phyloP scores from a whole-genome alignment of 2,329 filamentous ascomycete species.

The Alternaria longipes region DNA sequence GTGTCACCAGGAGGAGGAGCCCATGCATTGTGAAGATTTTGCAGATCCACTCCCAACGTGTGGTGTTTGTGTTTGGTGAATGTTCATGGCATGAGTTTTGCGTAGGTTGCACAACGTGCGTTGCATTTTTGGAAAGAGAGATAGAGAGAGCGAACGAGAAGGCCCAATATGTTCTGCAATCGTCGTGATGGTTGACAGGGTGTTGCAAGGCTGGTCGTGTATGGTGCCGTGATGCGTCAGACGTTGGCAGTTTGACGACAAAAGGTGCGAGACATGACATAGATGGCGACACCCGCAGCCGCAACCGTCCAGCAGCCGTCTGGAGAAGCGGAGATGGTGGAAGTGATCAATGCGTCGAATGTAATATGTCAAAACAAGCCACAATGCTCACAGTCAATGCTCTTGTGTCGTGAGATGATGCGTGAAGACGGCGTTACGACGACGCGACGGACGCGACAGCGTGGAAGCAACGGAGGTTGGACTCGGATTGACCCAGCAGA shows the following conservation, averaged over 20 bases:
- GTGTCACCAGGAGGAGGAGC: constrained; percentile 27
- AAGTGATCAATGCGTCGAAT: constrained; percentile 14
- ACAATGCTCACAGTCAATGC: constrained; percentile 3
- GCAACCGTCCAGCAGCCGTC: constrained; percentile 1
- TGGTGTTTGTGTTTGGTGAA: not conserved
- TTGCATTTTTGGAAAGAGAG: not conserved
- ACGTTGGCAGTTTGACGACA: constrained; percentile 24
- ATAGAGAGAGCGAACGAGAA: not conserved
- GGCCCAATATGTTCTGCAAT: not conserved
- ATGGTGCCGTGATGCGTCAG: not conserved
- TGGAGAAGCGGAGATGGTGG: constrained; percentile 25
- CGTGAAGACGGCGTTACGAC: constrained; percentile 10
- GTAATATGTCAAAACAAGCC: constrained; percentile 19
- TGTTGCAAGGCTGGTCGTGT: not conserved
- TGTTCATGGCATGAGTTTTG: constrained; percentile 5
- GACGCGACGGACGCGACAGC: constrained; percentile 26
- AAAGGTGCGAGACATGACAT: constrained; percentile 31
- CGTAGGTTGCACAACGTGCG: constrained; percentile 3
- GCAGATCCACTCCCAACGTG: constrained; percentile 24
- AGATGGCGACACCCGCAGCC: constrained; percentile 28
- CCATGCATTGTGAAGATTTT: constrained; percentile 33
- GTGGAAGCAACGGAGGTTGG: constrained; percentile 19
- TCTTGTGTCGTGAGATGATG: constrained; percentile 25
- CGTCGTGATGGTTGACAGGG: not conserved
- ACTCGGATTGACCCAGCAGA: constrained; percentile 23